Percentiles rank a stretch among this genome's conserved stretches.
These are phyloP conservation scores for Fusarium hainanense DNA, from an alignment of 2,329 filamentous ascomycete genomes.

Conservation along the genomic window DNA sequence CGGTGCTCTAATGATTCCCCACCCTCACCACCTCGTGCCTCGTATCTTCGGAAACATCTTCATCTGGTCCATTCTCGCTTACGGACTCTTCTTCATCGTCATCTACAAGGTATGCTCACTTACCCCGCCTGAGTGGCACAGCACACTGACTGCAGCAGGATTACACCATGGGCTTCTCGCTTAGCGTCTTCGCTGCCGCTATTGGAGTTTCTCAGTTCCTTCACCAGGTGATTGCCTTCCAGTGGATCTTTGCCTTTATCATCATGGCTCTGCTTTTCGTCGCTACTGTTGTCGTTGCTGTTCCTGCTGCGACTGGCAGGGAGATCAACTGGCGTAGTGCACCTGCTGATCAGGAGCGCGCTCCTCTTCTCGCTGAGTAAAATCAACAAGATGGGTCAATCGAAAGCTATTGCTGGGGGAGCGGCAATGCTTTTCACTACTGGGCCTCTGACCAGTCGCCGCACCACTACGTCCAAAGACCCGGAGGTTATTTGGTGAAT, in stretches of 20 bases:
- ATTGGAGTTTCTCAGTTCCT: conserved; percentile 83
- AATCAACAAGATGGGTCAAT: not conserved
- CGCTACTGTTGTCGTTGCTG: conserved; percentile 70
- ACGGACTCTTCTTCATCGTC: conserved; percentile 80
- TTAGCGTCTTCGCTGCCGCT: conserved; percentile 78
- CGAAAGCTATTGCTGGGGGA: not conserved
- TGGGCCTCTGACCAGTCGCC: not conserved
- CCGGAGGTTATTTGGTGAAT: conserved; percentile 2
- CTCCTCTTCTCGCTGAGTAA: conserved; percentile 67
- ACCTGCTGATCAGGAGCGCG: conserved; percentile 66
- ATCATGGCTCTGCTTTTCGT: conserved; percentile 83
- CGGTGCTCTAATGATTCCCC: conserved; percentile 82
- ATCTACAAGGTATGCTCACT: conserved; percentile 70
- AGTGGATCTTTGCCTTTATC: conserved; percentile 92
- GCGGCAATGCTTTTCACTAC: not conserved
- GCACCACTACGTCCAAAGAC: not conserved
- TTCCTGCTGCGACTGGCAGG: conserved; percentile 71
- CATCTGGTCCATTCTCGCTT: conserved; percentile 84
- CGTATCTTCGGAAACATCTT: conserved; percentile 87
- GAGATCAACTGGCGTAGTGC: conserved; percentile 61
- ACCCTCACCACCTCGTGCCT: conserved; percentile 73
- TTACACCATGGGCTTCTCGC: conserved; percentile 81
- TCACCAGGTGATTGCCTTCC: conserved; percentile 77
- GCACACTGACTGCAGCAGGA: conserved; percentile 56
- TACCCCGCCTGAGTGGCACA: not conserved